These are phyloP conservation scores for Ciborinia camelliae DNA, from an alignment of 2,329 filamentous ascomycete genomes.

Conservation along the genomic window DNA sequence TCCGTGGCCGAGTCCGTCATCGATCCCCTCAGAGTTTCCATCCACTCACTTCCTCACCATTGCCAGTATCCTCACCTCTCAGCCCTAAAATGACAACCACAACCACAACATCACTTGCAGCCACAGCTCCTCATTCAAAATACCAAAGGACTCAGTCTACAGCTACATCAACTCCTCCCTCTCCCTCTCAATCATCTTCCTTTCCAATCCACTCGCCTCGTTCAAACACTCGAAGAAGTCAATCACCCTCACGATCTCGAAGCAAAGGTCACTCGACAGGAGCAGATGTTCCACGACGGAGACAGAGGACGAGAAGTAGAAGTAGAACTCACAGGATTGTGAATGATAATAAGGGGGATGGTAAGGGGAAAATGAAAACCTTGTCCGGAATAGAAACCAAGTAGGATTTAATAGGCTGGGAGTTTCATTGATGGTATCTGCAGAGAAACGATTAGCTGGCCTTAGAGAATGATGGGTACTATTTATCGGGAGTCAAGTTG, in stretches of 20 bases:
- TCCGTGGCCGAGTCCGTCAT: constrained; percentile 32
- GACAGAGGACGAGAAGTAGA: constrained; percentile 28
- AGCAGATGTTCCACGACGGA: constrained; percentile 22
- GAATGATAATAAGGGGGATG: constrained; percentile 2
- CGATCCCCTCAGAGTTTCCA: constrained; percentile 26
- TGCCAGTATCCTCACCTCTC: background rate
- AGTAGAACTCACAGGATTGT: constrained; percentile 21
- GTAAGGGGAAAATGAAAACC: background rate
- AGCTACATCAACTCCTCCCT: background rate
- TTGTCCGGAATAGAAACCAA: background rate
- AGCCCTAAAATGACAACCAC: background rate
- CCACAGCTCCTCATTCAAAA: constrained; percentile 4
- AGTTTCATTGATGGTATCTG: background rate
- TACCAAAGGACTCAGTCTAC: constrained; percentile 7
- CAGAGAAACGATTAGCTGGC: background rate
- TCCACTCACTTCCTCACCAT: background rate
- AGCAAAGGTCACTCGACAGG: constrained; percentile 13
- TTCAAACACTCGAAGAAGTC: constrained; percentile 23
- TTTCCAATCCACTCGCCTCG: background rate
- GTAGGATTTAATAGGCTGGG: background rate
- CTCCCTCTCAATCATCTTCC: background rate
- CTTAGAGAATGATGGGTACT: background rate
- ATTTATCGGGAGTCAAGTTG: background rate
- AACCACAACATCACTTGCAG: background rate
- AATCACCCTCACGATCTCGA: constrained; percentile 24